A percentile compares a stretch with the other conserved stretches of the same genome.
Evolutionary conservation across 2,329 filamentous ascomycete genomes (phyloP).

Genomic region (Colletotrichum acutatum): DNA sequence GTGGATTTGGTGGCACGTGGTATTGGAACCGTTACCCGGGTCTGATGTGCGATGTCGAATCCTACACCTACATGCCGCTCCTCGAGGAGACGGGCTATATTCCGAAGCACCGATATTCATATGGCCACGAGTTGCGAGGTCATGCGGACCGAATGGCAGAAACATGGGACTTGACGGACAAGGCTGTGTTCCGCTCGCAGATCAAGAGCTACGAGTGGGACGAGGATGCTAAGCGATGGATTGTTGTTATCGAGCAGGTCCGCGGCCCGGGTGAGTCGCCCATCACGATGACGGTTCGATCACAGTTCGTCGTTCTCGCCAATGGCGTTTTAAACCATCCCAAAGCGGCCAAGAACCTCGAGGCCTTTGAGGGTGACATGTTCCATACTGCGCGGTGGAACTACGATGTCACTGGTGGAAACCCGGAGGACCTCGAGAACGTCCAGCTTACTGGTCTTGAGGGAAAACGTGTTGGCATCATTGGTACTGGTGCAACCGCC

Average conservation of each 20-base stretch:
- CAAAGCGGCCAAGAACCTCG: conserved; percentile 55
- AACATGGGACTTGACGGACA: conserved; percentile 51
- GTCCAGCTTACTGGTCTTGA: conserved; percentile 56
- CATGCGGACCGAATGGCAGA: conserved; percentile 55
- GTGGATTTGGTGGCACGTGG: conserved; percentile 62
- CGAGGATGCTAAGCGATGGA: conserved; percentile 45
- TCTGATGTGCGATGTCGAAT: conserved; percentile 67
- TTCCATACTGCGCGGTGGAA: conserved; percentile 61
- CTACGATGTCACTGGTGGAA: conserved; percentile 55
- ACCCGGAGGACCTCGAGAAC: conserved; percentile 48
- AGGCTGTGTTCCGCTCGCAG: conserved; percentile 53
- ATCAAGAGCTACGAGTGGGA: conserved; percentile 58
- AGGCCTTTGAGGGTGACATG: conserved; percentile 52
- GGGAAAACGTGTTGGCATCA: conserved; percentile 57
- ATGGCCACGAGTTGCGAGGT: conserved; percentile 54
- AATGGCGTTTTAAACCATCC: conserved; percentile 53
- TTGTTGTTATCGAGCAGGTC: conserved; percentile 38
- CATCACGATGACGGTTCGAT: conserved; percentile 45
- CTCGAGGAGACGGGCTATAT: conserved; percentile 70
- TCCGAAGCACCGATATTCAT: conserved; percentile 61
- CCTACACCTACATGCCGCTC: conserved; percentile 69
- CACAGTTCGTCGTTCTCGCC: conserved; percentile 52
- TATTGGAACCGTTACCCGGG: conserved; percentile 64
- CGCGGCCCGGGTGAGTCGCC: conserved; percentile 41
- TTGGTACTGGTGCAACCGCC: conserved; percentile 62